Conservation (phyloP, 2,329 filamentous ascomycete species). For the Metarhizium humberi region DNA sequence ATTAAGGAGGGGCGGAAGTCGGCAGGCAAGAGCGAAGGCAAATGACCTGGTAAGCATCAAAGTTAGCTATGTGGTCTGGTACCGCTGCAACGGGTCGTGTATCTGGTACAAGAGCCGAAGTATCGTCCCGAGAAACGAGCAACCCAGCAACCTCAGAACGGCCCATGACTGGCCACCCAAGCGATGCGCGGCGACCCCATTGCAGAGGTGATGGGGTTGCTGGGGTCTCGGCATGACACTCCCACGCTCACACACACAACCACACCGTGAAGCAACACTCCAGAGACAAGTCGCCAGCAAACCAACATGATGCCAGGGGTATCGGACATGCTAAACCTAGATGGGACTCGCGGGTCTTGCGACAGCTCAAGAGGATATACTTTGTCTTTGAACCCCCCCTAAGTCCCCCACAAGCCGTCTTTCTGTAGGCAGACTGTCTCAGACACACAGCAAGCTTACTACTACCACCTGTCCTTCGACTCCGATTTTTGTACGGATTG, state of each 20-base stretch:
- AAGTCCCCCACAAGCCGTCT: background rate
- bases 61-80: background rate
- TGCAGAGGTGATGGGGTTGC: background rate
- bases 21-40: background rate
- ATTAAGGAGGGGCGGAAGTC: background rate
- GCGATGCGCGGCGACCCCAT: constrained; percentile 10
- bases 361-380: no score
- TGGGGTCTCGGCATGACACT: background rate
- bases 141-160: background rate
- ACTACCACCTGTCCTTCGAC: background rate
- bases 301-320: constrained; percentile 7
- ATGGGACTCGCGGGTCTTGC: background rate
- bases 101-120: background rate
- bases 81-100: background rate
- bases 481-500: no score
- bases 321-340: constrained; percentile 11
- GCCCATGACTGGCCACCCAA: constrained; percentile 2
- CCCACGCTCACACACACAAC: background rate
- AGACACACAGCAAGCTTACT: background rate
- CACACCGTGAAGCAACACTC: background rate
- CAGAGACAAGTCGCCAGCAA: background rate
- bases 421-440: background rate
- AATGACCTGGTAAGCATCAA: no score
- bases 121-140: constrained; percentile 6
- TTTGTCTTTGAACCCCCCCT: background rate